Percentiles rank a stretch among this genome's conserved stretches.
phyloP scores from a whole-genome alignment of 768 basidiomycete species.

The Mycena venus region DNA sequence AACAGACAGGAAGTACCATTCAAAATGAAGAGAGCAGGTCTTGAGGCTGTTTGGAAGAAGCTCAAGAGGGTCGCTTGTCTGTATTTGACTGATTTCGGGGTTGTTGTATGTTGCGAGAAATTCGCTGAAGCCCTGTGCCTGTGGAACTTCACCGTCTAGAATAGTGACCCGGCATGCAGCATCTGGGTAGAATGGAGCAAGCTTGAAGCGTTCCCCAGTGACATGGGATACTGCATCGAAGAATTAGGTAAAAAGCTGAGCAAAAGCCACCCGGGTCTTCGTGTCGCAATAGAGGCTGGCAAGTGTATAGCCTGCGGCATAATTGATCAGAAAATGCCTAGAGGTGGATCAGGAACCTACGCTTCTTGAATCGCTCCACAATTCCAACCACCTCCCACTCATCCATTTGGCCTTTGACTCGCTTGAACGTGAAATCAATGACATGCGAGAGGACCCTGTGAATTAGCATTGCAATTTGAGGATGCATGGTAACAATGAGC shows the following conservation, averaged over 20 bases:
- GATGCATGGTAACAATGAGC: slow-evolving; percentile 6
- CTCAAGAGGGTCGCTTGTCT: too few species aligned
- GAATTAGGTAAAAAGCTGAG: not conserved
- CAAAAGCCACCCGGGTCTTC: not conserved
- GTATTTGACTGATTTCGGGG: too few species aligned
- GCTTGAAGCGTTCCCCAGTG: not conserved
- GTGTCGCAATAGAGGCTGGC: slow-evolving; percentile 34
- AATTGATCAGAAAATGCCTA: not conserved
- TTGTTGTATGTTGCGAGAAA: too few species aligned
- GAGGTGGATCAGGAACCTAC: slow-evolving; percentile 12
- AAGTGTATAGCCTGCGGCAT: slow-evolving; percentile 29
- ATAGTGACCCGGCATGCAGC: slow-evolving; percentile 10
- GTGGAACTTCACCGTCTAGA: slow-evolving; percentile 15
- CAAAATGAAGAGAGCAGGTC: not conserved
- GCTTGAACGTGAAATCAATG: slow-evolving; percentile 39
- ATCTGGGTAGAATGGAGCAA: too few species aligned
- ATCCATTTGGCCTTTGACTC: slow-evolving; percentile 29
- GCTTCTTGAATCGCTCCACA: slow-evolving; percentile 13
- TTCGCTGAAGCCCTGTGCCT: not conserved
- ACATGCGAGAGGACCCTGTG: slow-evolving; percentile 20
- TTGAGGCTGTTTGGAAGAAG: too few species aligned
- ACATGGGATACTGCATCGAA: not conserved
- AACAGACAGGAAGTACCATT: not conserved
- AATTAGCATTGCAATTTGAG: not conserved
- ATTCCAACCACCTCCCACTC: slow-evolving; percentile 35